Conservation (phyloP, 495 filamentous ascomycete genomes). For the Hyaloscypha variabilis region DNA sequence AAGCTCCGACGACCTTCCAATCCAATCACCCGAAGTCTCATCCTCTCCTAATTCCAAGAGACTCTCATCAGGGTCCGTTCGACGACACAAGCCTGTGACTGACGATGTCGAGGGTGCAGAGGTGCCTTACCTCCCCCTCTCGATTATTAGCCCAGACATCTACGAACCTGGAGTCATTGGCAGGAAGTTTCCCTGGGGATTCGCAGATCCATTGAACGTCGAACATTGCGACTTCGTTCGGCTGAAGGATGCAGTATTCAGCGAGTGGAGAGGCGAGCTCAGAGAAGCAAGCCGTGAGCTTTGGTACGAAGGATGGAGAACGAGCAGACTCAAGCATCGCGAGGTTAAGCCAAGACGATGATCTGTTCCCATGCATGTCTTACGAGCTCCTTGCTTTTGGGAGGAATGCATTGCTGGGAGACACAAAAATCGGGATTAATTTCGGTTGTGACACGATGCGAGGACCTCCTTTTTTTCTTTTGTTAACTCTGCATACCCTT, state of each 20-base stretch:
- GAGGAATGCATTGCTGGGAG: conserved; percentile 15
- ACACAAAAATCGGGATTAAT: conserved; percentile 24
- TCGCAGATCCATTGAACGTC: conserved; percentile 87
- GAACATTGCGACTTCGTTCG: conserved; percentile 94
- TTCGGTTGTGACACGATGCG: conserved; percentile 21
- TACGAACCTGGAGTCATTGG: conserved; percentile 81
- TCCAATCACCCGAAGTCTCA: conserved; percentile 29
- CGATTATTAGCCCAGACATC: conserved; percentile 89
- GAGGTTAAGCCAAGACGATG: conserved; percentile 27
- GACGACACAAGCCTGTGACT: conserved; percentile 38
- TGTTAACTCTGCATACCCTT: conserved; percentile 26
- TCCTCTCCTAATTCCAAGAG: conserved; percentile 37
- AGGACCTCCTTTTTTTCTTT: conserved; percentile 14
- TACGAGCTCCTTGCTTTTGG: conserved; percentile 8
- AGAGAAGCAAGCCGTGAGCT: conserved; percentile 88
- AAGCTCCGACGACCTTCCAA: conserved; percentile 36
- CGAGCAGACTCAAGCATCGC: conserved; percentile 50
- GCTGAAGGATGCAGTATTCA: conserved; percentile 89
- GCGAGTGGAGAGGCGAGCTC: conserved; percentile 88
- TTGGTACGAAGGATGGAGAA: conserved; percentile 98
- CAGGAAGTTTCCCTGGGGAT: conserved; percentile 93
- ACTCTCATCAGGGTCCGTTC: conserved; percentile 52
- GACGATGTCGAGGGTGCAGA: conserved; percentile 39
- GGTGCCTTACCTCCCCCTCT: conserved; percentile 74
- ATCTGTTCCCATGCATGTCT: conserved; percentile 18